Evolutionary conservation across 768 basidiomycete species (phyloP).

Genomic region (Tubosaeta sp.): DNA sequence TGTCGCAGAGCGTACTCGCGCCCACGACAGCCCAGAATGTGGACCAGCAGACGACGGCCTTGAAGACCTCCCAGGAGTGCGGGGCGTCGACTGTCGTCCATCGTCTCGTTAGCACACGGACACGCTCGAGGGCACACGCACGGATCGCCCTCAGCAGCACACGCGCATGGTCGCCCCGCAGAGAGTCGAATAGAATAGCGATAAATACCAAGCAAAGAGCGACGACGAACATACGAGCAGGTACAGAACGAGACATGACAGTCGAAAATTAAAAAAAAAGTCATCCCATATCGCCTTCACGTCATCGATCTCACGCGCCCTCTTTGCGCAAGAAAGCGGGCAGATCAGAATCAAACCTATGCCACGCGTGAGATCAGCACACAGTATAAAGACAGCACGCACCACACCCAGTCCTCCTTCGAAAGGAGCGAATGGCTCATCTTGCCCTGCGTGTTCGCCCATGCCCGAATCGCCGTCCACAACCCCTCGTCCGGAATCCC

Average conservation of each 20-base stretch:
- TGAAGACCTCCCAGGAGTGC: constrained; percentile 14
- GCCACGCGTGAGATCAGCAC: background rate
- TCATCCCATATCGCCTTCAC: background rate
- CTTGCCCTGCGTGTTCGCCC: constrained; percentile 9
- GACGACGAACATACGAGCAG: constrained; percentile 10
- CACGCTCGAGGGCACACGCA: background rate
- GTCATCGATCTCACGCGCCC: background rate
- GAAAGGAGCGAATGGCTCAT: background rate
- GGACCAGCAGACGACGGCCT: constrained; percentile 6
- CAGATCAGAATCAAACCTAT: constrained; percentile 22
- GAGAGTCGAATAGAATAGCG: constrained; percentile 2
- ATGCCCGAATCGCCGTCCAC: background rate
- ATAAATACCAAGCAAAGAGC: constrained; percentile 16
- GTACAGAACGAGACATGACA: constrained; percentile 4
- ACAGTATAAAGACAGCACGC: background rate
- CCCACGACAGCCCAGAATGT: constrained; percentile 6
- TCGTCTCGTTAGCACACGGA: background rate
- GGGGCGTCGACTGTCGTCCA: constrained; percentile 12
- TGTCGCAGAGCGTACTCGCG: background rate
- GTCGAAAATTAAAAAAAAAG: background rate
- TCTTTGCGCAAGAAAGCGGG: constrained; percentile 4
- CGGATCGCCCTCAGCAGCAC: constrained; percentile 13
- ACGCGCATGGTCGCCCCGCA: background rate
- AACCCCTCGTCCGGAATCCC: constrained; percentile 11
- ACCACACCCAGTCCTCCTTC: constrained; percentile 20